phyloP scores from a whole-genome alignment of 169 alveolate species.

The Eimeria necatrix region DNA sequence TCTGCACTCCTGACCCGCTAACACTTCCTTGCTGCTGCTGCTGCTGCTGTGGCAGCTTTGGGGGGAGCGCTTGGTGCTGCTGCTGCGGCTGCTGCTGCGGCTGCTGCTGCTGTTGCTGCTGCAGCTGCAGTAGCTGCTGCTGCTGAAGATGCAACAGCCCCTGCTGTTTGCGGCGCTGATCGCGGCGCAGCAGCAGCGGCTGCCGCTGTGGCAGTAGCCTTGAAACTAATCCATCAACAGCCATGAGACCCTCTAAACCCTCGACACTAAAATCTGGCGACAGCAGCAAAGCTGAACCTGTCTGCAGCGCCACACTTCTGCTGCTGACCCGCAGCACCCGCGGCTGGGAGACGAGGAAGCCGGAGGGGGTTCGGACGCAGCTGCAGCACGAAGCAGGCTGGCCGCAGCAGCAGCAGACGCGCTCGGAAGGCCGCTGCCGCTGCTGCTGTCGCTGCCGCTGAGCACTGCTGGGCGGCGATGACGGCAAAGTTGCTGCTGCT shows the following conservation, averaged over 20 bases:
- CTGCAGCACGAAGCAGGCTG: constrained; percentile 13
- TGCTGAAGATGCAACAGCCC: constrained; percentile 61
- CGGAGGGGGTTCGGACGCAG: constrained; percentile 16
- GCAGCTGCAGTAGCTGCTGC: neutral
- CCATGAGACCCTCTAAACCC: constrained; percentile 75
- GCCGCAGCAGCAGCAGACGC: constrained; percentile 35
- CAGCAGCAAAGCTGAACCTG: constrained; percentile 58
- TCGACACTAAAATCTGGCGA: constrained; percentile 76
- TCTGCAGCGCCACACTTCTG: constrained; percentile 57
- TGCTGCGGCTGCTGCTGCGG: constrained; percentile 62
- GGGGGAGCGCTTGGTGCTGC: constrained; percentile 48
- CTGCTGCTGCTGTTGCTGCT: constrained; percentile 48
- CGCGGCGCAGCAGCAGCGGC: constrained; percentile 63
- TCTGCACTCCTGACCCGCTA: constrained; percentile 12
- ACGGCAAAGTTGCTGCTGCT: neutral
- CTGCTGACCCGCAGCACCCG: constrained; percentile 62
- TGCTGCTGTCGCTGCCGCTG: neutral
- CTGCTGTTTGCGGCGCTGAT: constrained; percentile 66
- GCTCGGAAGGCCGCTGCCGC: neutral
- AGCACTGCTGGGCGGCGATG: neutral
- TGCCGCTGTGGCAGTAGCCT: constrained; percentile 46
- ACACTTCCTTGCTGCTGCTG: constrained; percentile 51
- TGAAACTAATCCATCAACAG: constrained; percentile 64
- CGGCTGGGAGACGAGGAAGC: constrained; percentile 40
- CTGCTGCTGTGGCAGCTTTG: constrained; percentile 40